Base-by-base conservation (phyloP, 2,329 filamentous ascomycete genomes). In the Aspergillus unguis region DNA sequence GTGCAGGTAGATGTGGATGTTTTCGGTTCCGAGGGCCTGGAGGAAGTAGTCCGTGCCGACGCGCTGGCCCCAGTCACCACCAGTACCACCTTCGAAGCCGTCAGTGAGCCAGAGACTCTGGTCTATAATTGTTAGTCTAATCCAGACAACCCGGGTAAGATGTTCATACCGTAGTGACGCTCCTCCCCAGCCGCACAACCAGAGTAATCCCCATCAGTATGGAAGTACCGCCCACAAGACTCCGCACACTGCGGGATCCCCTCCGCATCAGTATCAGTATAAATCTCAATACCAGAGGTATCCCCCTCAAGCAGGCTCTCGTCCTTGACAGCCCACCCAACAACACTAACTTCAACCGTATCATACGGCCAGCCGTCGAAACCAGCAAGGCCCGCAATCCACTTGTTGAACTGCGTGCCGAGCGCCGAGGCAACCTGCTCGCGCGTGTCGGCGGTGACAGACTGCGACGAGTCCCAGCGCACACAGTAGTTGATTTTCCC, bases 401-500 rank as follows among this genome's bases (percentile, higher is more conserved):
- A 58, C 29, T 58, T 57, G 44, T 58, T 58, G 44, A 51, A 55
- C 3, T 45, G 50, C 5, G 49, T 43, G 31, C 44, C 53, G 17
- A 49, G 44, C 4, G 56, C 52, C 1, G 52, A 25, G 31, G 55
- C 56, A 33, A 58, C 50, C 38, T 54, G 23, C 5, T 40, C 26
- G 6, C 56, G 56, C 38, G 54, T 48, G 0, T 35, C 49, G 3
- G 49, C 42, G 6, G 49, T 53, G 17, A 58, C 48, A 3, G 54
- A 38, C 43, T 57, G 31, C 10, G 25, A 43, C 0, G 51, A 54
- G 31, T 58, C 56, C 56, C 56, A 58, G 25, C 56, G 56, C n/a
- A 58, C 56, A 28, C 56, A 58, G 44, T 58, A 58, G 46, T 57
- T 58, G 38, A 58, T 58, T 10, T 57, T 54, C 3, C 56, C 54